Evolutionary conservation across 1,139 yeast species (phyloP).

Genomic region (Torulaspora pretoriensis): DNA sequence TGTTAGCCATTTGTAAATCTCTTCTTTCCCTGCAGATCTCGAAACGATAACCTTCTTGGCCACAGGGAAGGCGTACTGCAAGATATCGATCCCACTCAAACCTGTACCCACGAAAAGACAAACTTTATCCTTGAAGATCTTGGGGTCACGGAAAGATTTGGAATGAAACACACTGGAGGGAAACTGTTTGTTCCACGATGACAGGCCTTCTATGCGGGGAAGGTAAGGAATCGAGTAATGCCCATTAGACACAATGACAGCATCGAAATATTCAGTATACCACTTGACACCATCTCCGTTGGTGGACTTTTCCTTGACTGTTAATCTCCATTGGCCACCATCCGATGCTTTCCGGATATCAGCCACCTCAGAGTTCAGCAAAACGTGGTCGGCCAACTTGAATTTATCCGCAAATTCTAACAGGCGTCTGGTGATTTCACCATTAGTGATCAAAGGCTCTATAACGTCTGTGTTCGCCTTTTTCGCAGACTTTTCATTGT

Average conservation of each 20-base stretch:
- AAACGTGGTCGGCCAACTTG: constrained; percentile 8
- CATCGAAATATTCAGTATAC: constrained; percentile 40
- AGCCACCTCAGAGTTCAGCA: constrained; percentile 26
- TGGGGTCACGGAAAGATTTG: constrained; percentile 38
- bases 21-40: constrained; percentile 33
- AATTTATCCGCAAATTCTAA: constrained; percentile 21
- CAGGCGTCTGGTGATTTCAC: constrained; percentile 38
- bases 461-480: constrained; percentile 26
- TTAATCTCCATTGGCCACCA: constrained; percentile 21
- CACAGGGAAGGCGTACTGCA: constrained; percentile 46
- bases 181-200: constrained; percentile 23
- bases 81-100: constrained; percentile 48
- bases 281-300: constrained; percentile 14
- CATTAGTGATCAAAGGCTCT: constrained; percentile 43
- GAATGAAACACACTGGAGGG: constrained; percentile 36
- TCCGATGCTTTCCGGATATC: constrained; percentile 32
- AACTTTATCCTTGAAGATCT: constrained; percentile 39
- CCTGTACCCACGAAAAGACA: constrained; percentile 51
- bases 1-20: constrained; percentile 33
- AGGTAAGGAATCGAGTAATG: constrained; percentile 46
- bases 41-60: constrained; percentile 42
- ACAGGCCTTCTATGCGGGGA: constrained; percentile 43
- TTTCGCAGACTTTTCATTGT: constrained; percentile 2
- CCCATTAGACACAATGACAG: constrained; percentile 41
- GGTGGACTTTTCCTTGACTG: constrained; percentile 8